A percentile compares a stretch with the other conserved stretches of the same genome.
phyloP scores from a whole-genome alignment of 768 basidiomycete genomes.

The Mycena rosella region DNA sequence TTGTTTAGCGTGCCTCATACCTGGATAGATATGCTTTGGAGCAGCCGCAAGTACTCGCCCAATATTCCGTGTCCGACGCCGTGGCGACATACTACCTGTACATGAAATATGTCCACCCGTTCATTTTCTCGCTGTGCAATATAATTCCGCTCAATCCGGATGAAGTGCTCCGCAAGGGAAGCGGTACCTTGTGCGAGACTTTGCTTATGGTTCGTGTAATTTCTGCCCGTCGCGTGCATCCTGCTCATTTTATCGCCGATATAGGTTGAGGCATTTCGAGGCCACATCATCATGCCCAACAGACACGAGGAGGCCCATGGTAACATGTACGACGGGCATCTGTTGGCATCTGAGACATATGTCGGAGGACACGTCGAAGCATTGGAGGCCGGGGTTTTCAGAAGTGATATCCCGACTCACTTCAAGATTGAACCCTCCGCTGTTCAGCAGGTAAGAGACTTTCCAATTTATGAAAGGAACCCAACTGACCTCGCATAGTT shows the following conservation, averaged over 20 bases:
- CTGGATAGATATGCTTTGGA: slow-evolving; percentile 91
- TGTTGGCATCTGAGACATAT: slow-evolving; percentile 97
- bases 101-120: slow-evolving; percentile 99
- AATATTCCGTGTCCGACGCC: slow-evolving; percentile 99
- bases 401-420: slow-evolving; percentile 94
- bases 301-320: slow-evolving; percentile 94
- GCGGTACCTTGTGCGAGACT: slow-evolving; percentile 97
- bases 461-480: background rate
- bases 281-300: slow-evolving; percentile 97
- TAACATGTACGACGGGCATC: slow-evolving; percentile 94
- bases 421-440: slow-evolving; percentile 95
- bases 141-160: slow-evolving; percentile 98
- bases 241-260: slow-evolving; percentile 16
- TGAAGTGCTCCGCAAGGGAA: slow-evolving; percentile 95
- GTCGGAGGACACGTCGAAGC: slow-evolving; percentile 99
- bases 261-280: slow-evolving; percentile 96
- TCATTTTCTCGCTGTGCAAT: slow-evolving; percentile 99
- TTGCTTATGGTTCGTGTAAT: slow-evolving; percentile 86
- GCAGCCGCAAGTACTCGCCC: slow-evolving; percentile 93
- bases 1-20: slow-evolving; percentile 12
- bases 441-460: slow-evolving; percentile 77
- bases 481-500: slow-evolving; percentile 63
- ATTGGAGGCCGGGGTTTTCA: slow-evolving; percentile 96
- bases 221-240: slow-evolving; percentile 3
- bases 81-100: slow-evolving; percentile 99